Conservation (phyloP, 2,329 filamentous ascomycete species). For the Aureobasidium zeae region DNA sequence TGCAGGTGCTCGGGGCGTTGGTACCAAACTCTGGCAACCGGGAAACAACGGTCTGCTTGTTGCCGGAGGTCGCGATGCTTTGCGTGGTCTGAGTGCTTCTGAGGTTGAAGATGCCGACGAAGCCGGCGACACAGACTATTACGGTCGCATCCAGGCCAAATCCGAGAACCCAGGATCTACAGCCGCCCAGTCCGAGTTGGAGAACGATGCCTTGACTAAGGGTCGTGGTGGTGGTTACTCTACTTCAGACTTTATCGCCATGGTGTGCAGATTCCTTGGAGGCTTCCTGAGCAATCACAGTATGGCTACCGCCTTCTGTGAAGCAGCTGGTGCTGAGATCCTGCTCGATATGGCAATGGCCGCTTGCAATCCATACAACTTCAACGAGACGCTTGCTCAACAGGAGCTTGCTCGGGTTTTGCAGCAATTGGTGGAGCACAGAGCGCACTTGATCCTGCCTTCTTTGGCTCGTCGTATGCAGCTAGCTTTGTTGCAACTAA, state of each 20-base stretch:
- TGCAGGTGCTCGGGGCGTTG: slow-evolving; percentile 60
- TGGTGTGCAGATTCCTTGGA: slow-evolving; percentile 65
- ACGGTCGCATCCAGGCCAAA: neutral
- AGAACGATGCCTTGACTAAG: slow-evolving; percentile 16
- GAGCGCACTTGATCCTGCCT: slow-evolving; percentile 71
- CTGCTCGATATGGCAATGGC: slow-evolving; percentile 76
- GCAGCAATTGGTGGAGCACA: slow-evolving; percentile 68
- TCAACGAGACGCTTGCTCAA: slow-evolving; percentile 57
- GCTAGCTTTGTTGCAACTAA: slow-evolving; percentile 56
- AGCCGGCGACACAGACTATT: slow-evolving; percentile 10
- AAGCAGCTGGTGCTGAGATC: slow-evolving; percentile 70
- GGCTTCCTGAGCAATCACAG: slow-evolving; percentile 67
- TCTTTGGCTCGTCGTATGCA: slow-evolving; percentile 69
- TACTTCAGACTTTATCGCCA: slow-evolving; percentile 44
- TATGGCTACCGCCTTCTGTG: slow-evolving; percentile 65
- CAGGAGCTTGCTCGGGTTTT: slow-evolving; percentile 65
- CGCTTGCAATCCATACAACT: slow-evolving; percentile 67
- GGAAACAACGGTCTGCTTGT: slow-evolving; percentile 49
- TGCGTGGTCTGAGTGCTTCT: slow-evolving; percentile 25
- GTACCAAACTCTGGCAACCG: slow-evolving; percentile 65
- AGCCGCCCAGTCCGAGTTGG: slow-evolving; percentile 11
- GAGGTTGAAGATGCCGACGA: slow-evolving; percentile 3
- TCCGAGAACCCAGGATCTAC: neutral
- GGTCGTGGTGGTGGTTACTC: slow-evolving; percentile 15
- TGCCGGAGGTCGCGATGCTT: slow-evolving; percentile 45